Percentiles rank a stretch among this genome's conserved stretches.
These are phyloP conservation scores for Bacidia gigantensis DNA, from an alignment of 495 filamentous ascomycete genomes.

Conservation along the genomic window DNA sequence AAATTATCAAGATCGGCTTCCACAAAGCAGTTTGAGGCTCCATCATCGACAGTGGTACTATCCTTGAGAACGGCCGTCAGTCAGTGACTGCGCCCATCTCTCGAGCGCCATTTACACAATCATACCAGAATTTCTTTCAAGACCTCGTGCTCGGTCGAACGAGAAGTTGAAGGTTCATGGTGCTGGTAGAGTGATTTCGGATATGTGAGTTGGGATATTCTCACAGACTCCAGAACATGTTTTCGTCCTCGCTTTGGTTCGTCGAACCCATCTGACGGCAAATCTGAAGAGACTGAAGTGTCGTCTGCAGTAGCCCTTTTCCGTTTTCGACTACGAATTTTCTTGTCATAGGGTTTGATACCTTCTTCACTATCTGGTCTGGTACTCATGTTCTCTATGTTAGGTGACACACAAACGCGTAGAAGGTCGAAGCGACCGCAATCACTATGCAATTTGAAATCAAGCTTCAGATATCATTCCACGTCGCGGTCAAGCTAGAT, in stretches of 20 bases:
- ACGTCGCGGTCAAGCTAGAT: no score
- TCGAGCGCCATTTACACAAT: no score
- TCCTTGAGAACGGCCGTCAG: not conserved
- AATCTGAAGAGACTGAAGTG: not conserved
- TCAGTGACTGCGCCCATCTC: no score
- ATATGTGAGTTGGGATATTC: slow-evolving; percentile 16
- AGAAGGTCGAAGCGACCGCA: no score
- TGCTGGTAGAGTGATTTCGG: slow-evolving; percentile 27
- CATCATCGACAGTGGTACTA: not conserved
- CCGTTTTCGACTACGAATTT: not conserved
- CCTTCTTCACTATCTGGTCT: no score
- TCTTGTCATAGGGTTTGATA: no score
- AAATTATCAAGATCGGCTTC: slow-evolving; percentile 39
- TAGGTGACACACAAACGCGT: no score
- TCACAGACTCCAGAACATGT: not conserved
- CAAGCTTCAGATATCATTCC: no score
- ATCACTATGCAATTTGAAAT: no score
- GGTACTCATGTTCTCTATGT: no score
- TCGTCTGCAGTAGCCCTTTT: not conserved
- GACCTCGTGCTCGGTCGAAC: slow-evolving; percentile 18
- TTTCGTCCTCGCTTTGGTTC: no score
- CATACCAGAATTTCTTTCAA: slow-evolving; percentile 20
- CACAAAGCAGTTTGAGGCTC: slow-evolving; percentile 19
- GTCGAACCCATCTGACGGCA: no score
- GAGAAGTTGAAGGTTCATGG: slow-evolving; percentile 17